A percentile compares a stretch with the other conserved stretches of the same genome.
Evolutionary conservation across 495 filamentous ascomycete genomes (phyloP).

Genomic region (Friedmanniomyces endolithicus): DNA sequence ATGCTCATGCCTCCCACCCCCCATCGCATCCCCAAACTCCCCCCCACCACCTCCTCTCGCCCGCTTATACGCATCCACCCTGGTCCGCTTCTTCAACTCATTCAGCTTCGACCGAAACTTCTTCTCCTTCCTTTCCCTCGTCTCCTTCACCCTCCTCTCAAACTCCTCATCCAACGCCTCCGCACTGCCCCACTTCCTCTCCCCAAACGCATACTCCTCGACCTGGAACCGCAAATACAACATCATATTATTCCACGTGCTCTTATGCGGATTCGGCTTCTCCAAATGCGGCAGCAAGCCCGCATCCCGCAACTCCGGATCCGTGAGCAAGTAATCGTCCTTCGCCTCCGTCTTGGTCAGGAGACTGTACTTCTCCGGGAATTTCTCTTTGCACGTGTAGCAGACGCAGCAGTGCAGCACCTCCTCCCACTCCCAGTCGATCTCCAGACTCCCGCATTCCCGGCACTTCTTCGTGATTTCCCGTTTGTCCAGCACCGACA

Average conservation of each 20-base stretch:
- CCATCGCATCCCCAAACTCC: slow-evolving; percentile 64
- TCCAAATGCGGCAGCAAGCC: slow-evolving; percentile 79
- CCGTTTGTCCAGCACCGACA: slow-evolving; percentile 51
- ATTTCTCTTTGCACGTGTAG: slow-evolving; percentile 68
- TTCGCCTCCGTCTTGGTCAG: slow-evolving; percentile 92
- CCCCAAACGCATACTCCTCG: slow-evolving; percentile 74
- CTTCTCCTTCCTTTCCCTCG: slow-evolving; percentile 76
- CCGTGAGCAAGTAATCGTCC: slow-evolving; percentile 91
- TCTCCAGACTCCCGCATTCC: slow-evolving; percentile 72
- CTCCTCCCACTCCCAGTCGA: slow-evolving; percentile 91
- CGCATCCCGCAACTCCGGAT: slow-evolving; percentile 75
- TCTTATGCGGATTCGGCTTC: slow-evolving; percentile 86
- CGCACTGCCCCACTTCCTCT: slow-evolving; percentile 73
- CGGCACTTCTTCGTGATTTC: slow-evolving; percentile 60
- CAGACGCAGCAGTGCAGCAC: slow-evolving; percentile 61
- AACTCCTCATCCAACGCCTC: slow-evolving; percentile 86
- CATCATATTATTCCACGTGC: slow-evolving; percentile 97
- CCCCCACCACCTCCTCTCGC: slow-evolving; percentile 43
- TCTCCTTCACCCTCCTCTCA: slow-evolving; percentile 61
- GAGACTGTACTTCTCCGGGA: slow-evolving; percentile 81
- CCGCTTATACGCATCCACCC: slow-evolving; percentile 77
- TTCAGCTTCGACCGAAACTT: slow-evolving; percentile 82
- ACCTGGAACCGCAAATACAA: slow-evolving; percentile 87
- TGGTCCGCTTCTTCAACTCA: slow-evolving; percentile 84
- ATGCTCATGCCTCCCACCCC: slow-evolving; percentile 66